Conservation (phyloP, 352 stramenopile genomes). For the Phytophthora hibernalis region DNA sequence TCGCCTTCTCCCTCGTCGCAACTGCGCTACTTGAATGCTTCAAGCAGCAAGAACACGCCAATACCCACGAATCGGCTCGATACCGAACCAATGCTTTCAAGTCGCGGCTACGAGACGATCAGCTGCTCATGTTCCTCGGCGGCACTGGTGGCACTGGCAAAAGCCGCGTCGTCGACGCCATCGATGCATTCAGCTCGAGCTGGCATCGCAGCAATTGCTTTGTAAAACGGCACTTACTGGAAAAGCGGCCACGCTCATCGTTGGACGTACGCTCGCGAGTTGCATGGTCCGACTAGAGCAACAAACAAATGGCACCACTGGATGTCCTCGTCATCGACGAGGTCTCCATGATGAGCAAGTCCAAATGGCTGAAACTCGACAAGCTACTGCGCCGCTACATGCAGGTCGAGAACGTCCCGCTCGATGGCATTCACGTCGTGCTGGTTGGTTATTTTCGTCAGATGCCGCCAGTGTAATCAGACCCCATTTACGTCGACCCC, state of each 20-base stretch:
- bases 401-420: not conserved
- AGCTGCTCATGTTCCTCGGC: slow-evolving; percentile 2
- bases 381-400: slow-evolving; percentile 1
- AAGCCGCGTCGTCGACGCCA: slow-evolving; percentile 10
- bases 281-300: not conserved
- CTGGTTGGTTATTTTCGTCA: slow-evolving; percentile 17
- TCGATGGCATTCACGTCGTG: slow-evolving; percentile 8
- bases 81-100: too few species aligned
- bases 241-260: not conserved
- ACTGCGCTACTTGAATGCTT: not conserved
- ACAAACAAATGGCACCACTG: not conserved
- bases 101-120: too few species aligned
- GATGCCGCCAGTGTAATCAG: slow-evolving; percentile 3
- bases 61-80: not conserved
- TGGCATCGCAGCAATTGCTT: not conserved
- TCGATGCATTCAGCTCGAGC: not conserved
- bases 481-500: slow-evolving; percentile 2
- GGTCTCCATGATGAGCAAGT: slow-evolving; percentile 17
- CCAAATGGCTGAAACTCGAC: not conserved
- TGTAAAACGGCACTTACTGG: slow-evolving; percentile 3
- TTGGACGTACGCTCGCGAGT: slow-evolving; percentile 1
- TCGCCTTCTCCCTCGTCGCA: not conserved
- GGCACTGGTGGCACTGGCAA: slow-evolving; percentile 9
- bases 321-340: slow-evolving; percentile 1
- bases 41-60: not conserved